Evolutionary conservation across 148 eudicot species (phyloP).

Genomic region (Nepenthes gracilis): DNA sequence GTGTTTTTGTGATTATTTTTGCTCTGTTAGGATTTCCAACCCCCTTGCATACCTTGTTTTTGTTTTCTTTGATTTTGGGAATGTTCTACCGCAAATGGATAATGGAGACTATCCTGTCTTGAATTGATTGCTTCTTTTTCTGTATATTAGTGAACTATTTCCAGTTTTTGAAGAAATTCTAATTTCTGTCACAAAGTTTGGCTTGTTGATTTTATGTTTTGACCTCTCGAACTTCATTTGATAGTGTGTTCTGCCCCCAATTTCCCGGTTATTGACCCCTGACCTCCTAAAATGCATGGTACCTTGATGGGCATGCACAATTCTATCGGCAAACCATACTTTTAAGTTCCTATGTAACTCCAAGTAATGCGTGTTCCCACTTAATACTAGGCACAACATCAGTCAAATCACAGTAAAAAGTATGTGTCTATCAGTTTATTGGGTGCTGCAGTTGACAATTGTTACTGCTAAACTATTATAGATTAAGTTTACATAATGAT

Average conservation of each 20-base stretch:
- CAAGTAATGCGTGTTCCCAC: conserved; percentile 40
- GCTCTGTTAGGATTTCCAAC: not conserved
- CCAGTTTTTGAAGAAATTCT: not conserved
- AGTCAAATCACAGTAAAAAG: not conserved
- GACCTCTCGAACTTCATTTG: too few relatives aligned
- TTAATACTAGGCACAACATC: not conserved
- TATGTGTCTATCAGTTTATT: not conserved
- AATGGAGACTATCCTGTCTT: too few relatives aligned
- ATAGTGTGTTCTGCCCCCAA: too few relatives aligned
- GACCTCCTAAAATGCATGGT: conserved; percentile 24
- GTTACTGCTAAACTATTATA: not conserved
- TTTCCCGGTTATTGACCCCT: not conserved
- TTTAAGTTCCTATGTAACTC: conserved; percentile 60
- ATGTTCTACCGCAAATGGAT: not conserved
- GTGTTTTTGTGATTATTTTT: not conserved
- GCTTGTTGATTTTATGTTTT: not conserved
- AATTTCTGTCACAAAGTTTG: not conserved
- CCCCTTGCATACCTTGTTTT: not conserved
- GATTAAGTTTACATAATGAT: not conserved
- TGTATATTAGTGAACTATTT: too few relatives aligned
- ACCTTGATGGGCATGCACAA: conserved; percentile 62
- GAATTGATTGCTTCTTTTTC: too few relatives aligned
- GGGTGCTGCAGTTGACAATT: too few relatives aligned
- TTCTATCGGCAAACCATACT: conserved; percentile 90
- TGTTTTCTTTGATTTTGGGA: not conserved